Evolutionary conservation across 192 early-diverging fungal genomes (phyloP), one percentile per base, ranked within the genome.

Genomic region (Backusella morwellensis): DNA sequence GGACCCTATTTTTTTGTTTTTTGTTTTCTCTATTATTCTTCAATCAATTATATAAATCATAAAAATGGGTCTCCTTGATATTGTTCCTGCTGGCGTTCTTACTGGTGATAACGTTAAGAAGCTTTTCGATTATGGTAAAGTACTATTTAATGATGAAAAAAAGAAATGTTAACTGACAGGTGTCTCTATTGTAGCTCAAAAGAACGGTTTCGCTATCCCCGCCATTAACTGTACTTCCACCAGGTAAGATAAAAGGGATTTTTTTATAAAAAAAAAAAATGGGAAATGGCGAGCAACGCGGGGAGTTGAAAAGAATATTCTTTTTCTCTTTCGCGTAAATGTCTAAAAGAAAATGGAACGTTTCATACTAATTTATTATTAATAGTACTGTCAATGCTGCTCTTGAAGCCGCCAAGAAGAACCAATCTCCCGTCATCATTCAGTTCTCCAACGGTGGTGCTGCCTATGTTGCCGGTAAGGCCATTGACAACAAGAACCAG

Each of bases 221-320:
- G 95, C 97, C 50, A 92, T 98, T 88, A 98, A 98, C 89, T 96
- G 95, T 91, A 97, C 95, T 80, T 93, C 93, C 44, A 94, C 95
- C 29, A 95, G 78, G 78, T 79, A 75, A 68, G 44, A 67, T 32
- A 59, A 59, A 26, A 11, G 42, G 15, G 11, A 40, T 1, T 32
- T 32, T 32, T 32, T 32, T 32, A n/a, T 9, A 38, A 38, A 40
- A 40, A 23, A 26, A 59, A 59, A 21, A 63, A 63, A 12, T 14
- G 56, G 23, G 23, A 63, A 63, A 63, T 50, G 56, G n/a, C 38
- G 9, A 23, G 29, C 23, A 29, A 9, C 7, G 56, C 11, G 56
- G 56, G 29, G 56, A 63, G 11, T 6, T 63, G 29, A 56, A 63
- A 50, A 50, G 47, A 50, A 50, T n/a, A 50, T n/a, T 50, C 47